Percentiles rank a stretch among this genome's conserved stretches.
phyloP scores from a whole-genome alignment of 202 grass and related monocot genomes.

The Schoenoplectus tabernaemontani region DNA sequence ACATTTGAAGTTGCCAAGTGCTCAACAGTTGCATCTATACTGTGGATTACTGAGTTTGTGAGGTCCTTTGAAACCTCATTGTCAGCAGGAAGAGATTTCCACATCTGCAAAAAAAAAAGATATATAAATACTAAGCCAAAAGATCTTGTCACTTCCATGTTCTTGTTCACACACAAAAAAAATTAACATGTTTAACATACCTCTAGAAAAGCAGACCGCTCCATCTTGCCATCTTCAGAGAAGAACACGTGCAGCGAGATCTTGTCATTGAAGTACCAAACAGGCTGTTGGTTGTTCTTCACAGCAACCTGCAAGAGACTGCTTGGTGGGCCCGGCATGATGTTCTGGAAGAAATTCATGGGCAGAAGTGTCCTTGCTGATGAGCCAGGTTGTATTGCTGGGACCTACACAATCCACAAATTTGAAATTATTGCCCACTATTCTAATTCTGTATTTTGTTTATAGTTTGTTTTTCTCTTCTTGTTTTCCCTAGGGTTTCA shows the following conservation, averaged over 20 bases:
- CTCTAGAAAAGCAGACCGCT: slow-evolving; percentile 77
- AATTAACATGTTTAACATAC: slow-evolving; percentile 25
- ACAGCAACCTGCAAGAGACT: slow-evolving; percentile 71
- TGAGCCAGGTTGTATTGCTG: slow-evolving; percentile 70
- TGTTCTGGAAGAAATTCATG: slow-evolving; percentile 86
- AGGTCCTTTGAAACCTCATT: slow-evolving; percentile 80
- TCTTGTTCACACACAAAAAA: not conserved
- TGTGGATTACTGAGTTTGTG: slow-evolving; percentile 52
- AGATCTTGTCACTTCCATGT: too few species aligned
- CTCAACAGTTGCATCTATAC: slow-evolving; percentile 72
- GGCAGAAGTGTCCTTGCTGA: slow-evolving; percentile 72
- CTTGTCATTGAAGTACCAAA: slow-evolving; percentile 96
- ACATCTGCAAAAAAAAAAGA: slow-evolving; percentile 38
- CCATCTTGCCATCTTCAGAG: slow-evolving; percentile 92
- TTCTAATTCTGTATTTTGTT: too few species aligned
- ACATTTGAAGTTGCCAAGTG: slow-evolving; percentile 61
- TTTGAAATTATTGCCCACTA: not conserved
- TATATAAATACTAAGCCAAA: not conserved
- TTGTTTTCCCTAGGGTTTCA: too few species aligned
- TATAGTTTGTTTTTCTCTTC: too few species aligned
- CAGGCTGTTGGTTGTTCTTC: slow-evolving; percentile 97
- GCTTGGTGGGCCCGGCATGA: slow-evolving; percentile 62
- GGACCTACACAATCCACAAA: slow-evolving; percentile 41
- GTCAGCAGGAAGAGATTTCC: slow-evolving; percentile 93
- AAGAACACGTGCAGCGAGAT: slow-evolving; percentile 63